Evolutionary conservation across 148 eudicot species (phyloP), one percentile per base, ranked within the genome.

Genomic region (Cornus suecica): DNA sequence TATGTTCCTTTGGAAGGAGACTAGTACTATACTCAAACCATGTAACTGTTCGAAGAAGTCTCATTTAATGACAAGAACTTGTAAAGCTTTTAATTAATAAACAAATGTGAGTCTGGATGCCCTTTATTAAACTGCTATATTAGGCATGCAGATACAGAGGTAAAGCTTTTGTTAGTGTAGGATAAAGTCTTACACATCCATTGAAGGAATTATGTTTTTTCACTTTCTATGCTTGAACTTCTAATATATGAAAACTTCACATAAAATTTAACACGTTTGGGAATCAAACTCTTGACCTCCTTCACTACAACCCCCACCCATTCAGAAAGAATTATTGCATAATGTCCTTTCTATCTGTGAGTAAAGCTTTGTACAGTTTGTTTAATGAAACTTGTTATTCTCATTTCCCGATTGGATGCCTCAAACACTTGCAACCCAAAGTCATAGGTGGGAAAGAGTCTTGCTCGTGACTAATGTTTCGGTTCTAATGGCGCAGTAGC

Each of bases 401-500:
- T 20, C 56, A 41, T 11, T 23, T 67, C 8, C 70, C 70, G n/a
- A 16, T 37, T 69, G 45, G 72, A 41, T 20, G 5, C 28, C 13
- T 11, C 25, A 23, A 69, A 45, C 27, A n/a, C 16, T 24, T 13
- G 31, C 18, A 37, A 31, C 42, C 25, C 32, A 15, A 7, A 5
- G 5, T 34, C 68, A 24, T 4, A 26, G 70, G 70, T 63, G 60
- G 41, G 26, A 5, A 64, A 62, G 48, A 29, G 45, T 71, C 54
- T 68, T 56, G 16, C 11, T 26, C 32, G 3, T 75, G 13, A 31
- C 68, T 69, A 32, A 45, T 48, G 29, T 13, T 18, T 37, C 27
- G 42, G 41, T 74, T 64, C 29, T 16, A 9, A 30, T 29, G 65
- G 41, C 76, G 81, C 94, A 94, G 98, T 93, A 81, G 76, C 85